Evolutionary conservation across 2,329 filamentous ascomycete genomes (phyloP).

Genomic region (Colletotrichum nymphaeae): DNA sequence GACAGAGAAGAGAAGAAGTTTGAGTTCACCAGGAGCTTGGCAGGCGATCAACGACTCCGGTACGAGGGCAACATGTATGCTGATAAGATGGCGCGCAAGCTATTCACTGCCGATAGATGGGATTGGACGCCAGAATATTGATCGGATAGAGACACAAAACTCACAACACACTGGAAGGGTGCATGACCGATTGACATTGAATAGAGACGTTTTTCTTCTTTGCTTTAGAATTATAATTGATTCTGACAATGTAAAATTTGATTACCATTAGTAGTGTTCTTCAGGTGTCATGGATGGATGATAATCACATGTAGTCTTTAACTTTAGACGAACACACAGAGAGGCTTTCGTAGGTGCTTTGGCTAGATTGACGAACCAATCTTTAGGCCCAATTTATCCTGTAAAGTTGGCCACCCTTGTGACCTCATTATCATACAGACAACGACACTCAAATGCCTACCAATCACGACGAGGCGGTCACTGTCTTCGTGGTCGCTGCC

Average conservation of each 20-base stretch:
- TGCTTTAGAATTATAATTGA: too few species aligned
- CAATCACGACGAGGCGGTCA: conserved; percentile 9
- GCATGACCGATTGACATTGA: too few species aligned
- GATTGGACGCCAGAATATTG: conserved; percentile 66
- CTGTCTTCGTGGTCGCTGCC: conserved; percentile 18
- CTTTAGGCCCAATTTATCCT: not conserved
- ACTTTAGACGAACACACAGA: too few species aligned
- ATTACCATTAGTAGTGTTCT: too few species aligned
- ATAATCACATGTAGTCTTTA: too few species aligned
- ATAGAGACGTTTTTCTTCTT: too few species aligned
- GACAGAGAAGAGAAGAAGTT: conserved; percentile 47
- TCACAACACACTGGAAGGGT: too few species aligned
- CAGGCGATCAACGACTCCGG: conserved; percentile 61
- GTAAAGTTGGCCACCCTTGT: not conserved
- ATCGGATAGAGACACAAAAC: not conserved
- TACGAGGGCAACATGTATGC: conserved; percentile 61
- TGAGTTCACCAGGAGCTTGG: conserved; percentile 62
- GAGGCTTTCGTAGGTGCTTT: not conserved
- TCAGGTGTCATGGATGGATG: too few species aligned
- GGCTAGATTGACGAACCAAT: not conserved
- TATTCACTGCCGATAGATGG: conserved; percentile 69
- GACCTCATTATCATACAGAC: not conserved
- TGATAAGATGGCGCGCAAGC: conserved; percentile 60
- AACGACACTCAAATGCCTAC: not conserved
- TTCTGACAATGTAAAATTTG: too few species aligned